These are phyloP conservation scores for Clarireedia homoeocarpa DNA, from an alignment of 2,329 filamentous ascomycete genomes.

Conservation along the genomic window DNA sequence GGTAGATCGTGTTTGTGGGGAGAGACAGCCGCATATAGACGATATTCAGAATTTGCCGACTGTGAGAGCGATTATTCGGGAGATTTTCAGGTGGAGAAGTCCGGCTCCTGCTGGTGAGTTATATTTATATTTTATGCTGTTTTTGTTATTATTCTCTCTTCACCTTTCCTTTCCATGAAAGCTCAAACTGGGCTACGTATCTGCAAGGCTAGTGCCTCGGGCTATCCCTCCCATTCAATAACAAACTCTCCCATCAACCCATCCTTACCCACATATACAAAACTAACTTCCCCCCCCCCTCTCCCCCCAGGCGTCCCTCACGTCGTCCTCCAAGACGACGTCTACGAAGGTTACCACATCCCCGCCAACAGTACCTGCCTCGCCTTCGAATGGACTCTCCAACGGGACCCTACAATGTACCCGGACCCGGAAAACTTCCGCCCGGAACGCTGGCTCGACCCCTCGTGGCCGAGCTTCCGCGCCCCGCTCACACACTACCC, in stretches of 20 bases:
- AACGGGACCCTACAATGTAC: slow-evolving; percentile 32
- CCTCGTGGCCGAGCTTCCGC: slow-evolving; percentile 23
- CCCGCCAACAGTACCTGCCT: slow-evolving; percentile 32
- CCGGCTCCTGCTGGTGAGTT: slow-evolving; percentile 25
- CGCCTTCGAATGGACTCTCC: slow-evolving; percentile 19
- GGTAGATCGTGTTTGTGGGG: slow-evolving; percentile 42
- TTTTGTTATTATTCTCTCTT: neutral
- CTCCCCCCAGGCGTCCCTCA: slow-evolving; percentile 48
- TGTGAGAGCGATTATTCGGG: slow-evolving; percentile 39
- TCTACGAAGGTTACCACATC: slow-evolving; percentile 35
- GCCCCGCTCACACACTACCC: slow-evolving; percentile 36
- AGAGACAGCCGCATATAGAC: slow-evolving; percentile 38
- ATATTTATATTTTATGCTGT: slow-evolving; percentile 19
- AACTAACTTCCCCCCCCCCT: slow-evolving; percentile 34
- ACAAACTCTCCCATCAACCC: slow-evolving; percentile 13
- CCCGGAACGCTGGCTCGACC: slow-evolving; percentile 26
- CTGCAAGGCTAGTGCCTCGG: too few relatives aligned
- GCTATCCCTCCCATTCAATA: slow-evolving; percentile 14
- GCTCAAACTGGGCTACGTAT: too few relatives aligned
- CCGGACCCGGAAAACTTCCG: slow-evolving; percentile 35
- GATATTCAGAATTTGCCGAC: slow-evolving; percentile 38
- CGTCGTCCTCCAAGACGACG: slow-evolving; percentile 43
- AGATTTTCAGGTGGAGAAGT: slow-evolving; percentile 23
- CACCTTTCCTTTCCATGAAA: too few relatives aligned
- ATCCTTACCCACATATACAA: neutral